These are phyloP conservation scores for Gautieria morchelliformis DNA, from an alignment of 768 basidiomycete genomes.

Conservation along the genomic window DNA sequence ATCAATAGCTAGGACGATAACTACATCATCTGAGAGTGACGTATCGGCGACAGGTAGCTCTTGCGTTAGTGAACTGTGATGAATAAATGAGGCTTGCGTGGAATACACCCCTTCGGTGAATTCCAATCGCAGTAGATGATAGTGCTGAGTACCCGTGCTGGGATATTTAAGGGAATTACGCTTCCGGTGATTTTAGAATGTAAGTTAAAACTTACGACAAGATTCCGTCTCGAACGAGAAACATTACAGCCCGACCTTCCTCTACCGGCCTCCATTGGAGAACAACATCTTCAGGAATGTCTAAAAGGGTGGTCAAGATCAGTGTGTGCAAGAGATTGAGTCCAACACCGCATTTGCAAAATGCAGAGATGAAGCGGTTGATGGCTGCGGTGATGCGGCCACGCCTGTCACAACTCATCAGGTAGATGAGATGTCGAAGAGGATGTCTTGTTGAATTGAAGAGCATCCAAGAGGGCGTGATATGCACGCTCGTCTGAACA, in stretches of 20 bases:
- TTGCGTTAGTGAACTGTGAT: no score
- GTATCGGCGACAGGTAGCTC: no score
- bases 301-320: no score
- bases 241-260: slow-evolving; percentile 7
- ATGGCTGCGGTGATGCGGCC: not conserved
- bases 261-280: slow-evolving; percentile 8
- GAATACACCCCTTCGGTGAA: no score
- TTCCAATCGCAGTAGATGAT: no score
- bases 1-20: no score
- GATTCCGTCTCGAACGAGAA: slow-evolving; percentile 4
- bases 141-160: no score
- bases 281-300: slow-evolving; percentile 5
- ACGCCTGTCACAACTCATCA: not conserved
- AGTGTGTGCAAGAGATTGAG: not conserved
- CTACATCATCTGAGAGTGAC: no score
- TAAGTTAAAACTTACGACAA: not conserved
- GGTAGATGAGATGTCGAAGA: not conserved
- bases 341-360: not conserved
- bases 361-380: not conserved
- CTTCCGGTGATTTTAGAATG: not conserved
- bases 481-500: not conserved
- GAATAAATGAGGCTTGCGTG: no score
- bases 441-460: not conserved
- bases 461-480: not conserved
- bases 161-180: no score